Base-by-base conservation (phyloP, 169 alveolate species). In the Plasmodium adleri region DNA sequence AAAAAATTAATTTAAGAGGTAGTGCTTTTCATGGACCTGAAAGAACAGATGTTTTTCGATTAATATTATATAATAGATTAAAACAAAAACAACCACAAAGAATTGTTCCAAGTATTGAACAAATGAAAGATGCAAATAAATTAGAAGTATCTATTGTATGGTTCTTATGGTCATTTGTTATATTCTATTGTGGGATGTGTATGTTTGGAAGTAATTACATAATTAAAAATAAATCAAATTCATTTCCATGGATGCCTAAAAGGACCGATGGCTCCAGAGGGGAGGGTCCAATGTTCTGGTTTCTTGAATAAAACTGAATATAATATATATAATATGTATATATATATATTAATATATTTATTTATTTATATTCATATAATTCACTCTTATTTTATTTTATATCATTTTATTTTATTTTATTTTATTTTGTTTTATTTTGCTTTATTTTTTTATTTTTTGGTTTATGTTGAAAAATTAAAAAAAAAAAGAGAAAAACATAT, bases 11-110 rank as follows among this genome's bases (percentile, higher is more conserved):
- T 22, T 93, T 96, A 22, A 93, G 98, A n/a, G 98, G 98, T 9
- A 76, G 93, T 43, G 98, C 96, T 12, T 83, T 95, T 17, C 98
- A 96, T 64, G 98, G 98, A 8, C 98, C 98, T 7, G 98, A 96
- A 92, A 75, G 96, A 74, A 94, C 95, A 17, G 98, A 96, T 63
- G 94, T 93, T 49, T 68, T 94, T 63, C 39, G 96, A 67, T 92
- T 96, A 52, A 95, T 91, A 56, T 89, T 96, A 88, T 96, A 93
- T 95, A 96, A 96, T 93, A 88, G 98, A 10, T 93, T 96, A 85
- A 95, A 94, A 88, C 96, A 93, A 74, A 75, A 93, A 73, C 96
- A 96, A 67, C 94, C 96, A 13, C 97, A 95, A 63, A 94, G 98
- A 52, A 89, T 88, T 54, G 97, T 95, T 13, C 97, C 97, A 62